Evolutionary conservation across 305 asterid genomes (phyloP).

Genomic region (Solanum aculeatissimum): DNA sequence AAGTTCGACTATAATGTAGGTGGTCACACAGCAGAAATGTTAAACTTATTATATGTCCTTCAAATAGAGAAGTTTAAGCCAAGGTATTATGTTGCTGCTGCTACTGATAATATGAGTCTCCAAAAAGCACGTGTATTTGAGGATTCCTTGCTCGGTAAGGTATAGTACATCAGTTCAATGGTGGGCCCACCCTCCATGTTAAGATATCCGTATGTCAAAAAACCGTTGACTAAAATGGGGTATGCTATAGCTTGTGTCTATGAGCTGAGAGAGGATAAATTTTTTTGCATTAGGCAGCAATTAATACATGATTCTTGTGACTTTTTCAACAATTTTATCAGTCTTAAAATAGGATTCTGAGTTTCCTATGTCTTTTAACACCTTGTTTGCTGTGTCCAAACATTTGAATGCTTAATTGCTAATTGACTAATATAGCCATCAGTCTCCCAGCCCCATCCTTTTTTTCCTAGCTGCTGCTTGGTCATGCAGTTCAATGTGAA

Average conservation of each 20-base stretch:
- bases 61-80: conserved; percentile 57
- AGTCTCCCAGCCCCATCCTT: not conserved
- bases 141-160: conserved; percentile 51
- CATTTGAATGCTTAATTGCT: not conserved
- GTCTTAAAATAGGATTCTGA: not conserved
- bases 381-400: not conserved
- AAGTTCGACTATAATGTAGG: conserved; percentile 30
- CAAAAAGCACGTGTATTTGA: conserved; percentile 70
- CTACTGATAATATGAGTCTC: conserved; percentile 93
- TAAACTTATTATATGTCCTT: conserved; percentile 56
- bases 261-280: not conserved
- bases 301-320: not conserved
- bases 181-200: not conserved
- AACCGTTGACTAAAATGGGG: not conserved
- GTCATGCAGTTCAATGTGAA: not conserved
- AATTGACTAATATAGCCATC: not conserved
- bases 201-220: not conserved
- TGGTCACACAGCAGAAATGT: conserved; percentile 97
- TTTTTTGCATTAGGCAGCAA: not conserved
- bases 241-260: not conserved
- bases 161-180: not conserved
- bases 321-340: not conserved
- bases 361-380: not conserved
- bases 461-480: not conserved
- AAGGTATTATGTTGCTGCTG: conserved; percentile 81